Conservation (phyloP, 2,329 filamentous ascomycete genomes). For the Penicillium oxalicum region DNA sequence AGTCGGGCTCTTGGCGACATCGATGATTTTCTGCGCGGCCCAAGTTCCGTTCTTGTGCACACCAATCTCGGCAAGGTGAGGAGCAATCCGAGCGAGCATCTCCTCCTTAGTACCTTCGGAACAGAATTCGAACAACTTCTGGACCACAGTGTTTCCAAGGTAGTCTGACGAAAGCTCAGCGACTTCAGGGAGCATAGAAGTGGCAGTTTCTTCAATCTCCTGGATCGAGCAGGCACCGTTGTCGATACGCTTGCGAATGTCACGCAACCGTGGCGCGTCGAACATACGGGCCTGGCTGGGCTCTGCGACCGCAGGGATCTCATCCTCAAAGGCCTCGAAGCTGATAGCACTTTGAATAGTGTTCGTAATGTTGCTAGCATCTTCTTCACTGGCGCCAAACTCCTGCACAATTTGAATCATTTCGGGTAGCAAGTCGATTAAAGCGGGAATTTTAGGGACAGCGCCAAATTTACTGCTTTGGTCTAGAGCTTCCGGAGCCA, state of each 20-base stretch:
- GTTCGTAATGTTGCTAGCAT: slow-evolving; percentile 63
- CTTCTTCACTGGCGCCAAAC: slow-evolving; percentile 78
- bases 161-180: slow-evolving; percentile 94
- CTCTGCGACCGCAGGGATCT: slow-evolving; percentile 85
- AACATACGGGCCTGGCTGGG: slow-evolving; percentile 83
- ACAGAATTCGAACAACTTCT: slow-evolving; percentile 96
- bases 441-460: slow-evolving; percentile 57
- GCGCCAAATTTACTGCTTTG: slow-evolving; percentile 30
- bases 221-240: slow-evolving; percentile 79
- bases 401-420: slow-evolving; percentile 81
- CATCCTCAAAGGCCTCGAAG: slow-evolving; percentile 65
- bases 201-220: slow-evolving; percentile 87
- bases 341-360: slow-evolving; percentile 72
- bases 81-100: slow-evolving; percentile 82
- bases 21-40: slow-evolving; percentile 99
- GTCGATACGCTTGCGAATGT: slow-evolving; percentile 96
- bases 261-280: slow-evolving; percentile 87
- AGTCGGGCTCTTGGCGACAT: slow-evolving; percentile 76
- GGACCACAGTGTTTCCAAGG: slow-evolving; percentile 96
- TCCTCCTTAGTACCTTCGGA: slow-evolving; percentile 83
- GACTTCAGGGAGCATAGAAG: slow-evolving; percentile 94
- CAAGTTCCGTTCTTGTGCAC: slow-evolving; percentile 99
- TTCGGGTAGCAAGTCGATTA: slow-evolving; percentile 73
- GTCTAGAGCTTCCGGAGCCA: slow-evolving; percentile 24
- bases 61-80: slow-evolving; percentile 91